Evolutionary conservation across 2,329 filamentous ascomycete genomes (phyloP).

Genomic region (Coleophoma crateriformis): DNA sequence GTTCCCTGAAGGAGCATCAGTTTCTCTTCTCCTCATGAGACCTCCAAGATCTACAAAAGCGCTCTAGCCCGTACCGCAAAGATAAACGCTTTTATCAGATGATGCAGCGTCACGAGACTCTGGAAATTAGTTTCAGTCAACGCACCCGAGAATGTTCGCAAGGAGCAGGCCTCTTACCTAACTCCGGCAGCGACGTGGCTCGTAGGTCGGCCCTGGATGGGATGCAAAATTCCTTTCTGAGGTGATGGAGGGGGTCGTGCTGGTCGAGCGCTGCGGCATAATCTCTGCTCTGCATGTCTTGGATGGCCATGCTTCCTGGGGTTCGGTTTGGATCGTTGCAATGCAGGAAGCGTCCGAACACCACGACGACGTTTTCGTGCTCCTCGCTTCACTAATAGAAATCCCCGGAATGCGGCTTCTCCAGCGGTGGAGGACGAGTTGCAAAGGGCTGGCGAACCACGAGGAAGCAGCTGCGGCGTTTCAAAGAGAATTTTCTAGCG

Average conservation of each 20-base stretch:
- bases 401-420: no score
- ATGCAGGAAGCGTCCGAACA: no score
- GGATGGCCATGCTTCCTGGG: conserved; percentile 4
- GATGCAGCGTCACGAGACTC: conserved; percentile 14
- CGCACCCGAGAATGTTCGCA: neutral
- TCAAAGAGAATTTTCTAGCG: neutral
- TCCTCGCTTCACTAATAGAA: no score
- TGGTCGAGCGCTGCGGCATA: conserved; percentile 43
- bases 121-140: conserved; percentile 3
- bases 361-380: no score
- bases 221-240: conserved; percentile 70
- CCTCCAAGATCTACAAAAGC: no score
- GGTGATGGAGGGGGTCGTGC: conserved; percentile 51
- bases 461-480: neutral
- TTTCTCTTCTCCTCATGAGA: no score
- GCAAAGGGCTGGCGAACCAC: conserved; percentile 5
- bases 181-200: conserved; percentile 30
- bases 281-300: conserved; percentile 20
- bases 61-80: conserved; percentile 44
- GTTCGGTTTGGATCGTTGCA: no score
- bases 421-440: neutral
- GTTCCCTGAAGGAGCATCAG: conserved; percentile 40
- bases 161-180: conserved; percentile 14
- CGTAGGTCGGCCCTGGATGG: conserved; percentile 68
- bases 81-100: conserved; percentile 48